Percentiles rank a stretch among this genome's conserved stretches.
Conservation (phyloP, 495 filamentous ascomycete species). For the Parathielavia hyrcaniae region DNA sequence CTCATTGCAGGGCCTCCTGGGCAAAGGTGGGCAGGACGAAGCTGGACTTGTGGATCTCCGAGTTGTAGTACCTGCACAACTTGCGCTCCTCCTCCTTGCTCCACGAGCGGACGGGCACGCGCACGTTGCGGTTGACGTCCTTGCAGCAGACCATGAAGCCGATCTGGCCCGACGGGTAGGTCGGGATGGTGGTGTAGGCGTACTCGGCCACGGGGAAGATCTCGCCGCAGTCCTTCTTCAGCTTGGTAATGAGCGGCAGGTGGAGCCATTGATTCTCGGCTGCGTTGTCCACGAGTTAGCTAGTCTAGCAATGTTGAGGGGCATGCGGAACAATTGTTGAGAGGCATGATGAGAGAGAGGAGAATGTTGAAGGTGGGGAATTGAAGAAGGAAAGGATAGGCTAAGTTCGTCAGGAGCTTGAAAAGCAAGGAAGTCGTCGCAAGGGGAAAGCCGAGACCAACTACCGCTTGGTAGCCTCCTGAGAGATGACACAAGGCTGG, state of each 20-base stretch:
- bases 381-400: slow-evolving; percentile 5
- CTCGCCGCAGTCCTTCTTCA: slow-evolving; percentile 93
- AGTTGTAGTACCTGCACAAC: slow-evolving; percentile 91
- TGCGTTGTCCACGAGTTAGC: slow-evolving; percentile 41
- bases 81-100: slow-evolving; percentile 81
- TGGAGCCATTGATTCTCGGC: slow-evolving; percentile 99
- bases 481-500: slow-evolving; percentile 18
- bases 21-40: slow-evolving; percentile 94
- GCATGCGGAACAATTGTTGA: not conserved
- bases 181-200: slow-evolving; percentile 98
- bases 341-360: not conserved
- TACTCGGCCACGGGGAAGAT: slow-evolving; percentile 98
- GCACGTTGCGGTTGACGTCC: slow-evolving; percentile 76
- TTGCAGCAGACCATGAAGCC: slow-evolving; percentile 99
- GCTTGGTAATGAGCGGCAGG: slow-evolving; percentile 76
- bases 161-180: slow-evolving; percentile 98
- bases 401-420: not conserved
- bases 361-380: slow-evolving; percentile 5
- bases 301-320: not conserved
- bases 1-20: slow-evolving; percentile 61
- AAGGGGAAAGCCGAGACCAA: slow-evolving; percentile 26
- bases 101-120: slow-evolving; percentile 72
- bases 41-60: slow-evolving; percentile 86
- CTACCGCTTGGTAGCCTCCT: slow-evolving; percentile 34
- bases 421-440: slow-evolving; percentile 13